phyloP scores from a whole-genome alignment of 2,329 filamentous ascomycete species.

The Raffaelea albimanens region DNA sequence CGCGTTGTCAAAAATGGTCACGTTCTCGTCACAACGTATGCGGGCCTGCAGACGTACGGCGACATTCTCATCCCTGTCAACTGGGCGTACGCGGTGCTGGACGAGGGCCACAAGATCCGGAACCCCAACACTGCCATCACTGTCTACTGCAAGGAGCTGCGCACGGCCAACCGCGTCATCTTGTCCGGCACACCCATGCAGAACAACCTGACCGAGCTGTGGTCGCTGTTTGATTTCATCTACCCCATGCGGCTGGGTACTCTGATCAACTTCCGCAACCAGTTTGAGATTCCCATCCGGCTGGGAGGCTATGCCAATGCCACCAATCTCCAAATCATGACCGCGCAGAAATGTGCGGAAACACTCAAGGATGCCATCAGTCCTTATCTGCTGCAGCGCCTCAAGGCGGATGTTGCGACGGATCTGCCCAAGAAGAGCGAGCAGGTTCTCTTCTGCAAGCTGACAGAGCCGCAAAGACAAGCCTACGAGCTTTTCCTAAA shows the following conservation, averaged over 20 bases:
- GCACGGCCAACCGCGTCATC: constrained; percentile 83
- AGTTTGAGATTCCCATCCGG: constrained; percentile 91
- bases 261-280: constrained; percentile 76
- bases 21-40: constrained; percentile 91
- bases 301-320: constrained; percentile 93
- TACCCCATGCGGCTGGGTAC: constrained; percentile 94
- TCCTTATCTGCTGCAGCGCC: constrained; percentile 82
- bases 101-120: constrained; percentile 96
- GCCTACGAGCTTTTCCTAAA: constrained; percentile 73
- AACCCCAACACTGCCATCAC: constrained; percentile 95
- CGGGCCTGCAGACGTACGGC: constrained; percentile 86
- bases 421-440: constrained; percentile 94
- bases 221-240: constrained; percentile 96
- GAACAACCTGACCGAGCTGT: constrained; percentile 89
- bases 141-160: constrained; percentile 87
- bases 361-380: constrained; percentile 90
- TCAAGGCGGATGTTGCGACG: constrained; percentile 88
- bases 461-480: constrained; percentile 69
- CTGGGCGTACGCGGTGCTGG: constrained; percentile 90
- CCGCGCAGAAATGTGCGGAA: constrained; percentile 86
- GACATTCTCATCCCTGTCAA: constrained; percentile 71
- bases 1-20: constrained; percentile 77
- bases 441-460: constrained; percentile 89
- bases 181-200: constrained; percentile 96
- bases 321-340: constrained; percentile 87